Evolutionary conservation across 2,329 filamentous ascomycete species (phyloP).

Genomic region (Phoma sp.): DNA sequence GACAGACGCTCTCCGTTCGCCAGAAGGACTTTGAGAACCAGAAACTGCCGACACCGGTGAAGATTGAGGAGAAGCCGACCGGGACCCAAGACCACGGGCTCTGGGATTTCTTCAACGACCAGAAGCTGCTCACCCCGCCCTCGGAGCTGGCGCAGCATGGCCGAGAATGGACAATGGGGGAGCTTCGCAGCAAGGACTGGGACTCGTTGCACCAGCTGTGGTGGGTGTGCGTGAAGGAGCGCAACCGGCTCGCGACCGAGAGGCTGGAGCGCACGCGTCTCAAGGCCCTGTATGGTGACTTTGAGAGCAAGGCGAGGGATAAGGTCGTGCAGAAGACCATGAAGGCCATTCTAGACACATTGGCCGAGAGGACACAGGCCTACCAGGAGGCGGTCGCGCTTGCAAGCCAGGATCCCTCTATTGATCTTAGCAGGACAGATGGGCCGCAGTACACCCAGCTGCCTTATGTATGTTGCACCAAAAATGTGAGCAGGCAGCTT

Average conservation of each 20-base stretch:
- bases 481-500: too few species aligned
- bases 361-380: conserved; percentile 88
- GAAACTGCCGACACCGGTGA: conserved; percentile 73
- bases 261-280: conserved; percentile 71
- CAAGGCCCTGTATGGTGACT: conserved; percentile 75
- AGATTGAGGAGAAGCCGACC: conserved; percentile 65
- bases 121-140: conserved; percentile 74
- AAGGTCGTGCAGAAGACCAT: conserved; percentile 77
- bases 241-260: conserved; percentile 86
- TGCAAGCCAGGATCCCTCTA: conserved; percentile 60
- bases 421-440: conserved; percentile 36
- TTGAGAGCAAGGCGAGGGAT: conserved; percentile 70
- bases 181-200: conserved; percentile 89
- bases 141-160: conserved; percentile 74
- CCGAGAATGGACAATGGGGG: conserved; percentile 82
- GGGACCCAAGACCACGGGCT: conserved; percentile 82
- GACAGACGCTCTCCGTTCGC: conserved; percentile 76
- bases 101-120: conserved; percentile 85
- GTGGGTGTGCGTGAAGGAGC: conserved; percentile 93
- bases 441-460: conserved; percentile 35
- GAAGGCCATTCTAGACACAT: conserved; percentile 79
- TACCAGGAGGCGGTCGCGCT: conserved; percentile 79
- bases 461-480: conserved; percentile 30
- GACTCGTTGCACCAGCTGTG: conserved; percentile 90
- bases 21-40: conserved; percentile 60